Evolutionary conservation across 352 stramenopile genomes (phyloP), one percentile per base, ranked within the genome.

Genomic region (Phytophthora litchii): DNA sequence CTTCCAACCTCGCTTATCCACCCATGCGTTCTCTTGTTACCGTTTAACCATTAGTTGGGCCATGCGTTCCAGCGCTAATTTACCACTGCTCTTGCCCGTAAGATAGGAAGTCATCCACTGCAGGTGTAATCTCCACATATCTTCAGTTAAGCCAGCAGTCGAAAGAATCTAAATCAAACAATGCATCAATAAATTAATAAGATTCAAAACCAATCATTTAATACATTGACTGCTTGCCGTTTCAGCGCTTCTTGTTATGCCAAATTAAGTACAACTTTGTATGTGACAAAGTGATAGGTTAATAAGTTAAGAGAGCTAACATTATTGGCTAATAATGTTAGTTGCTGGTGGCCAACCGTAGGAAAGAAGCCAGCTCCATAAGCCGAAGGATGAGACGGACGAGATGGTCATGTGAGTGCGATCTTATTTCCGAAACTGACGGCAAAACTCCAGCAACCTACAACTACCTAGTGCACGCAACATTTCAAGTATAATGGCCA

Each of bases 61-160:
- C 36, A 57, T 47, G 9, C 49, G 37, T 14, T 57, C 36, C 12
- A 57, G 16, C 1, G 36, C 21, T 13, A 21, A 0, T 1, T 34
- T n/a, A 9, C 23, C 49, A 4, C 34, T 5, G 8, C 4, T 1
- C 7, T 29, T 48, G 20, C 27, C 27, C 1, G 2, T 1, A 7
- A 48, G 14, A 17, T 47, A 56, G 37, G 36, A 16, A 6, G 8
- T 4, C 37, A 57, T 41, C 49, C 36, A 57, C 4, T 31, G n/a
- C 13, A 37, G 49, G 11, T 48, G 25, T 11, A 29, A 19, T n/a
- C 20, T 36, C 40, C 40, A n/a, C 40, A 46, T 32, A n/a, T 29
- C 8, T n/a, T 46, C 16, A 8, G 32, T 29, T 19, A 46, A 32
- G 9, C 40, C 40, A 19, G 42, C 12, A 36, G 42, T 21, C 7